Evolutionary conservation across 2,329 filamentous ascomycete genomes (phyloP), one percentile per base, ranked within the genome.

Genomic region (Nemania diffusa): DNA sequence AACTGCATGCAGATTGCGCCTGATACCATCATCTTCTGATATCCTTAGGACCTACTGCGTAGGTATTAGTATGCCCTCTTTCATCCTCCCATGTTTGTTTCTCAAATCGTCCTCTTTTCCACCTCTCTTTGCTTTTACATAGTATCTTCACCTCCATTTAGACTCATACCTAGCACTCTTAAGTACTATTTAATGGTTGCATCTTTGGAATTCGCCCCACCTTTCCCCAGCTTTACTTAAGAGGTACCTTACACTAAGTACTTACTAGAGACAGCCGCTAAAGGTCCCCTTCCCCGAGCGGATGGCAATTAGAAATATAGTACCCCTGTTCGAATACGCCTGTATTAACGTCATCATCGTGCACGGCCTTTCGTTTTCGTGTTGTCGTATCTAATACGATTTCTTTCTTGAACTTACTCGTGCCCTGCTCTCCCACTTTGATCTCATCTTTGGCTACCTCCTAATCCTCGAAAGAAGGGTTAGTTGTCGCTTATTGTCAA

Each of bases 301-400:
- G 22, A 24, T 50, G 27, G 29, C 6, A 20, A 51, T 34, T 40
- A 53, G 32, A 26, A 58, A 56, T 44, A 27, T 27, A 57, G 2
- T 15, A 62, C 51, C 62, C 53, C 29, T 68, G 56, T 32, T 53
- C 20, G 22, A 13, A 29, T 44, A 24, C 13, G 44, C 34, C 20
- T 44, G 57, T 40, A 64, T 22, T 42, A 53, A 66, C 59, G 62
- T 69, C 60, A 62, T 63, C 51, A 44, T n/a, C 40, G 3, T 5
- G 17, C 15, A 15, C 15, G 40, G 13, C 5, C 26, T 32, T 11
- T n/a, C 13, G 50, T 15, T 17, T 1, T 5, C 15, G 2, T 6
- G 22, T 8, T 22, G 29, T 27, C 2, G 1, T 27, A 20, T 27
- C 20, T 29, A 17, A n/a, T 9, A 24, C 27, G 26, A n/a, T 40